A percentile compares a stretch with the other conserved stretches of the same genome.
Conservation (phyloP, 2,329 filamentous ascomycete genomes). For the Talaromyces sp. region DNA sequence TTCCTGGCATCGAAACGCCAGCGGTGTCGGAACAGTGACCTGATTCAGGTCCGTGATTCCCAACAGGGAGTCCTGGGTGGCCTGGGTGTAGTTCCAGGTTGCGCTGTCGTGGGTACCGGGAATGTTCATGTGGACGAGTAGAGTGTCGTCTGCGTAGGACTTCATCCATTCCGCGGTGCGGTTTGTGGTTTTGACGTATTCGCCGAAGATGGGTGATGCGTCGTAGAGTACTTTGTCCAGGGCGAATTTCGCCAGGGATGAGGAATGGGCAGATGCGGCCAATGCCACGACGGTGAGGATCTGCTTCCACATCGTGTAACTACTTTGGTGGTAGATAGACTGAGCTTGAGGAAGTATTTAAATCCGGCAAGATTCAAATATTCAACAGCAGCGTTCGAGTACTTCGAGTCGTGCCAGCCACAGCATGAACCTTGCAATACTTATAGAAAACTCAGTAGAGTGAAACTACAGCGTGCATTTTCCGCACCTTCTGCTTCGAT, state of each 20-base stretch:
- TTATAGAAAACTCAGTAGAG: background rate
- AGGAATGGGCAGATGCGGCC: background rate
- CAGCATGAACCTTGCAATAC: background rate
- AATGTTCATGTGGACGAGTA: slow-evolving; percentile 48
- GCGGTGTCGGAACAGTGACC: slow-evolving; percentile 26
- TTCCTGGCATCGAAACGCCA: slow-evolving; percentile 45
- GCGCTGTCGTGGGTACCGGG: slow-evolving; percentile 51
- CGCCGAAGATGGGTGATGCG: slow-evolving; percentile 45
- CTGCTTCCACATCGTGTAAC: background rate
- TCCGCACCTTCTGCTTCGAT: background rate
- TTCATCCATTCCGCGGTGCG: slow-evolving; percentile 48
- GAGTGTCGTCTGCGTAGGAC: slow-evolving; percentile 40
- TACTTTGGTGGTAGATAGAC: background rate
- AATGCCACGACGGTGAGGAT: background rate
- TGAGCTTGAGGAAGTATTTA: too few relatives aligned
- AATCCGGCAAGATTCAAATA: too few relatives aligned
- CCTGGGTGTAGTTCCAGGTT: slow-evolving; percentile 51
- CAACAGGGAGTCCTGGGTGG: slow-evolving; percentile 41
- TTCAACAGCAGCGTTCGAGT: background rate
- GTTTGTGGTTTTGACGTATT: slow-evolving; percentile 24
- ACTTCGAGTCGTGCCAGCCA: background rate
- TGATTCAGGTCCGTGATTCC: slow-evolving; percentile 42
- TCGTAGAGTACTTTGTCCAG: slow-evolving; percentile 44
- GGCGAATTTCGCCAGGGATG: slow-evolving; percentile 31
- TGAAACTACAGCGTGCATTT: background rate